Percentiles rank a stretch among this genome's conserved stretches.
phyloP scores from a whole-genome alignment of 2,329 filamentous ascomycete genomes.

The Magnaporthiopsis rhizophila region DNA sequence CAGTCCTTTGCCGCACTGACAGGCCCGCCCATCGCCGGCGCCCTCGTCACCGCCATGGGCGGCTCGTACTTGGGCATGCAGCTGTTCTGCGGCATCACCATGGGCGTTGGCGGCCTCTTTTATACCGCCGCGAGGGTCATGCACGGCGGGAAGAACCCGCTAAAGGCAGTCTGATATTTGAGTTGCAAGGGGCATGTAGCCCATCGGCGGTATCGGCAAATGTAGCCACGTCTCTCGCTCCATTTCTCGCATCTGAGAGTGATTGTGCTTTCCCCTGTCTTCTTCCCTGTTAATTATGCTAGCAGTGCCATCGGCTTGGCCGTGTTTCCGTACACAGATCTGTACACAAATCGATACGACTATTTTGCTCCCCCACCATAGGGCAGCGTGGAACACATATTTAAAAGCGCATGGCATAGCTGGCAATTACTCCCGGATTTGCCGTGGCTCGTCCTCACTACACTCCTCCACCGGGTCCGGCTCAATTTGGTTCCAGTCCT shows the following conservation, averaged over 20 bases:
- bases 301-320: too few relatives aligned
- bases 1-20: conserved; percentile 49
- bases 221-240: not conserved
- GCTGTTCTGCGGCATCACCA: conserved; percentile 46
- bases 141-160: conserved; percentile 18
- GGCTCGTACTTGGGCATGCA: conserved; percentile 43
- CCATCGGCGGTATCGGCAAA: not conserved
- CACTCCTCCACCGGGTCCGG: too few relatives aligned
- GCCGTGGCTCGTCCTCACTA: too few relatives aligned
- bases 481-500: too few relatives aligned
- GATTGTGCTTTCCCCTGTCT: too few relatives aligned
- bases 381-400: too few relatives aligned
- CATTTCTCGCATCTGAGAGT: not conserved
- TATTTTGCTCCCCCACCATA: too few relatives aligned
- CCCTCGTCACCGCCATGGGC: conserved; percentile 32
- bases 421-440: not conserved
- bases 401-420: too few relatives aligned
- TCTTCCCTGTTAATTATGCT: too few relatives aligned
- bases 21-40: conserved; percentile 50
- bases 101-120: conserved; percentile 18
- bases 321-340: too few relatives aligned
- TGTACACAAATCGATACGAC: too few relatives aligned
- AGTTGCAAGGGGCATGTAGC: not conserved
- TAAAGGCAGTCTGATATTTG: conserved; percentile 15
- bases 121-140: conserved; percentile 17